Conservation (phyloP, 1,139 yeast species). For the Arxiozyma slooffiae region DNA sequence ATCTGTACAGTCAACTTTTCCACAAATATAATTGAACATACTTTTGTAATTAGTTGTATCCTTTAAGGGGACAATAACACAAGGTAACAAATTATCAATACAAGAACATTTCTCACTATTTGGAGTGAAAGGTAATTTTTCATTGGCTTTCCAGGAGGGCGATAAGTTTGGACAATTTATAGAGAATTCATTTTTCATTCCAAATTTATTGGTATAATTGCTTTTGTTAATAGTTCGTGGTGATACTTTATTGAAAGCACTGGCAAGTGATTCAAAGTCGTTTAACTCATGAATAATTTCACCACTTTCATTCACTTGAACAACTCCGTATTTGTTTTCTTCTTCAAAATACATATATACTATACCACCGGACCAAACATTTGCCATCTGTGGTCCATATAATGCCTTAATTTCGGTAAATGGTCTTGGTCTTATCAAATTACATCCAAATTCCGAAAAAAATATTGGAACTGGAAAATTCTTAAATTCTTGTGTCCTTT, state of each 20-base stretch:
- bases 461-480: slow-evolving; percentile 46
- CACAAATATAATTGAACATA: slow-evolving; percentile 41
- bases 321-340: slow-evolving; percentile 71
- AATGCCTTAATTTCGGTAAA: slow-evolving; percentile 60
- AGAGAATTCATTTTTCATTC: slow-evolving; percentile 14
- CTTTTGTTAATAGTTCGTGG: slow-evolving; percentile 31
- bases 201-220: slow-evolving; percentile 27
- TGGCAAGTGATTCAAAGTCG: slow-evolving; percentile 35
- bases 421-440: slow-evolving; percentile 44
- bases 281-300: slow-evolving; percentile 39
- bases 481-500: slow-evolving; percentile 41
- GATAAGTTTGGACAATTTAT: slow-evolving; percentile 7
- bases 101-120: slow-evolving; percentile 48
- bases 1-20: slow-evolving; percentile 42
- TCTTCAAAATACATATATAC: slow-evolving; percentile 86
- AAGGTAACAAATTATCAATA: slow-evolving; percentile 41
- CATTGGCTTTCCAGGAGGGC: slow-evolving; percentile 38
- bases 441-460: slow-evolving; percentile 58
- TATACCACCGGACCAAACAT: slow-evolving; percentile 87
- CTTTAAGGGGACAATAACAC: slow-evolving; percentile 37
- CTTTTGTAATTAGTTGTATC: slow-evolving; percentile 30
- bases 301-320: slow-evolving; percentile 37
- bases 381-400: slow-evolving; percentile 54
- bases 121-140: slow-evolving; percentile 46
- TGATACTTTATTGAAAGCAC: slow-evolving; percentile 30